Conservation (phyloP, 768 basidiomycete species). For the Boletellus sp. region DNA sequence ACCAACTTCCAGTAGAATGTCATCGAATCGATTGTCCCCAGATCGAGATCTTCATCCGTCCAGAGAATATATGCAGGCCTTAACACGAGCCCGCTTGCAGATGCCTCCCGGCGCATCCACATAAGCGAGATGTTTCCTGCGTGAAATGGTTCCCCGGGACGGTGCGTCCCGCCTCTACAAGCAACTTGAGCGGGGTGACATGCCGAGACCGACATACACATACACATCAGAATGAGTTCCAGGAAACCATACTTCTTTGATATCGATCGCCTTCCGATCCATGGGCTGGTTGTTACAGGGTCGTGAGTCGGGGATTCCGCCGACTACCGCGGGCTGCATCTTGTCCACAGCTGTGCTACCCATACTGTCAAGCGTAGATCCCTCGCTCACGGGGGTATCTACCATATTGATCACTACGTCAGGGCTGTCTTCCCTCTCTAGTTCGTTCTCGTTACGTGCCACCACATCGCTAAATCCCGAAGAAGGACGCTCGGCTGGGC, state of each 20-base stretch:
- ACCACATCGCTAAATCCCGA: not conserved
- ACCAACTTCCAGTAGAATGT: slow-evolving; percentile 12
- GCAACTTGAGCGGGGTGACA: not conserved
- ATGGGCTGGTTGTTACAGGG: not conserved
- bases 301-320: not conserved
- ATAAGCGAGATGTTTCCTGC: slow-evolving; percentile 18
- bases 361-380: slow-evolving; percentile 1
- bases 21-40: slow-evolving; percentile 17
- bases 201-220: not conserved
- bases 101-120: slow-evolving; percentile 33
- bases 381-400: not conserved
- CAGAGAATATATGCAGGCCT: slow-evolving; percentile 16
- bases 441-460: not conserved
- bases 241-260: slow-evolving; percentile 65
- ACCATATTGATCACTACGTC: not conserved
- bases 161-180: slow-evolving; percentile 14
- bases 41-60: slow-evolving; percentile 17
- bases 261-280: slow-evolving; percentile 7
- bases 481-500: slow-evolving; percentile 25
- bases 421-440: not conserved
- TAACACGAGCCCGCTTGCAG: slow-evolving; percentile 20
- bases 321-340: not conserved
- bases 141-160: slow-evolving; percentile 10
- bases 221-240: slow-evolving; percentile 38
- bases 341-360: not conserved